Evolutionary conservation across 2,329 filamentous ascomycete genomes (phyloP), one percentile per base, ranked within the genome.

Genomic region (Chrysoporthe puriensis): DNA sequence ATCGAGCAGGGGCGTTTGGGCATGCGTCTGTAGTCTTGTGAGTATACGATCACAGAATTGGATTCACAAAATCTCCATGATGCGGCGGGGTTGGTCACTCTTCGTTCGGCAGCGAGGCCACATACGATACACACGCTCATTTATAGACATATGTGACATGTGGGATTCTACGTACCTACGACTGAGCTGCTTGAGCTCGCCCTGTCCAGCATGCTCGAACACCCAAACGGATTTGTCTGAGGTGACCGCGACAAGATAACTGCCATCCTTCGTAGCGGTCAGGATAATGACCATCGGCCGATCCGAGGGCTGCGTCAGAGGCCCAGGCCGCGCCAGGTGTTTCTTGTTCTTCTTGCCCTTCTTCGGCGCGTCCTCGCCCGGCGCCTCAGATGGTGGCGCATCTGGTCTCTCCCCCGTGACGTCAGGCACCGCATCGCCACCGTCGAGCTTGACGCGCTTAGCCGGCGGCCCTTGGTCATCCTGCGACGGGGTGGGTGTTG

Each of bases 141-240:
- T 26, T 5, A 26, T 9, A 32, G n/a, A 7, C 2, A 21, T 32
- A 13, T 40, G 7, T 61, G 43, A 34, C 43, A 34, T 18, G 42
- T 21, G 54, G 62, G 68, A 63, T 36, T 58, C 60, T 59, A 69
- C 72, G 56, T 82, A 92, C 91, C 94, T 88, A 77, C 89, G 85
- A 77, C 91, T 96, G 67, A 93, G 76, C 74, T 93, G 85, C 42
- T 83, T 81, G 40, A 97, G 79, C 3, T 79, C 79, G 1, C 90
- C 91, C 63, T 85, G 79, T 2, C 84, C 80, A 42, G 88, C 84
- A 68, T 94, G 83, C 72, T 88, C 83, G 76, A 98, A 92, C 0
- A 97, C 92, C 77, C 92, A 92, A 52, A 99, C 85, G 62, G 87
- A 89, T 81, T 99, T 99, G 82, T 98, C 96, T 74, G 97, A 93